A percentile compares a stretch with the other conserved stretches of the same genome.
phyloP scores from a whole-genome alignment of 106 monocot genomes.

The Dioscorea alata region DNA sequence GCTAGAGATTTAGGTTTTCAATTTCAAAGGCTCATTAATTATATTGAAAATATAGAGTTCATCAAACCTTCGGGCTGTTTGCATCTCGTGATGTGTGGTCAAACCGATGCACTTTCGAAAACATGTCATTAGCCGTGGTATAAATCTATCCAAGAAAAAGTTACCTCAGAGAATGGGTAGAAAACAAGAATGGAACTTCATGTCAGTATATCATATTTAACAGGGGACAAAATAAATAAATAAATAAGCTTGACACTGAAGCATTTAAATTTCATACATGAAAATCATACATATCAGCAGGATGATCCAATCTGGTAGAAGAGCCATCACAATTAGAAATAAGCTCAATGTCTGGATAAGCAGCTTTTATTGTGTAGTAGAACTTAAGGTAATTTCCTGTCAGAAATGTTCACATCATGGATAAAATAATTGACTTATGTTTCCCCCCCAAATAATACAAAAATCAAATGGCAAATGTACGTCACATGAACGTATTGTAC shows the following conservation, averaged over 20 bases:
- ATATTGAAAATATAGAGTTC: background rate
- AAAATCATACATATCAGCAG: slow-evolving; percentile 70
- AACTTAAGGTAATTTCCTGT: slow-evolving; percentile 88
- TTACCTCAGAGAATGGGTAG: background rate
- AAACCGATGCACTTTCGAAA: slow-evolving; percentile 67
- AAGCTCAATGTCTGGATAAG: slow-evolving; percentile 77
- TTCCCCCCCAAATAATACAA: background rate
- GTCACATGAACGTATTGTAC: too few species aligned
- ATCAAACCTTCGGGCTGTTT: slow-evolving; percentile 58
- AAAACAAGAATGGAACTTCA: too few species aligned
- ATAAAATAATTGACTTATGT: background rate
- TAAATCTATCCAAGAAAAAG: slow-evolving; percentile 43
- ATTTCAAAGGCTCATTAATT: too few species aligned
- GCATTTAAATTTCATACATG: slow-evolving; percentile 53
- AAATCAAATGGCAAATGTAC: background rate
- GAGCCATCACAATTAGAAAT: slow-evolving; percentile 94
- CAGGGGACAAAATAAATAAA: too few species aligned
- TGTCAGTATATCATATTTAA: too few species aligned
- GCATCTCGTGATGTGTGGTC: slow-evolving; percentile 44
- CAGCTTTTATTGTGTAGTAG: slow-evolving; percentile 61
- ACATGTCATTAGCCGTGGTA: slow-evolving; percentile 59
- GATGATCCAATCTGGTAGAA: slow-evolving; percentile 58
- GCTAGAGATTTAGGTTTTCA: too few species aligned
- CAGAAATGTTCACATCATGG: background rate
- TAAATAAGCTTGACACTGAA: background rate